Conservation (phyloP, 1,139 yeast species). For the Eremothecium gossypii region DNA sequence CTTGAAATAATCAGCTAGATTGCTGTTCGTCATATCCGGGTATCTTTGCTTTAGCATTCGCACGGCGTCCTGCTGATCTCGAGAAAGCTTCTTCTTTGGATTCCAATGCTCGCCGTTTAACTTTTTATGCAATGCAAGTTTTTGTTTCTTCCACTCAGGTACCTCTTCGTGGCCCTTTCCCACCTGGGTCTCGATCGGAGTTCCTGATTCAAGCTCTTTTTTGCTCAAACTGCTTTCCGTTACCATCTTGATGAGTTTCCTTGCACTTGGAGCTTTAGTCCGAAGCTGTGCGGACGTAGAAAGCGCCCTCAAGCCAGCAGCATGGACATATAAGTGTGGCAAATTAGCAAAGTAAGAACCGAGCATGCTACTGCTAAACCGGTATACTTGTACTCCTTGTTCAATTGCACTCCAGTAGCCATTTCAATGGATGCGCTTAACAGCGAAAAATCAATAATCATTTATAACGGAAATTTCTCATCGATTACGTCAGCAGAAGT, state of each 20-base stretch:
- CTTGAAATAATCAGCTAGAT: slow-evolving; percentile 54
- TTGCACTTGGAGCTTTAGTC: background rate
- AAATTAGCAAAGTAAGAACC: too few species aligned
- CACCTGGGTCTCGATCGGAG: background rate
- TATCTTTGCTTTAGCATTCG: slow-evolving; percentile 43
- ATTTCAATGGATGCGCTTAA: too few species aligned
- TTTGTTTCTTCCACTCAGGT: slow-evolving; percentile 63
- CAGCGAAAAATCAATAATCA: too few species aligned
- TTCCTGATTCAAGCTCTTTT: background rate
- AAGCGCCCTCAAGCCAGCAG: background rate
- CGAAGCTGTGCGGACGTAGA: background rate
- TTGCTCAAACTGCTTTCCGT: slow-evolving; percentile 1
- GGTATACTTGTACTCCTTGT: too few species aligned
- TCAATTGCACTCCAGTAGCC: too few species aligned
- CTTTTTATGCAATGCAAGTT: slow-evolving; percentile 50
- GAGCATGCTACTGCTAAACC: too few species aligned
- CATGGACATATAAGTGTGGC: too few species aligned
- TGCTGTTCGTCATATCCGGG: slow-evolving; percentile 54
- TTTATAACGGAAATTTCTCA: too few species aligned
- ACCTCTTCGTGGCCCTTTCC: slow-evolving; percentile 17
- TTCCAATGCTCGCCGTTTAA: slow-evolving; percentile 54
- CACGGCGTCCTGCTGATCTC: slow-evolving; percentile 63
- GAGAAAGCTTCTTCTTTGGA: slow-evolving; percentile 58
- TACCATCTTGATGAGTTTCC: background rate
- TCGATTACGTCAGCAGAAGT: too few species aligned